A percentile compares a stretch with the other conserved stretches of the same genome.
Evolutionary conservation across 768 basidiomycete genomes (phyloP).

Genomic region (Arthromyces matolae): DNA sequence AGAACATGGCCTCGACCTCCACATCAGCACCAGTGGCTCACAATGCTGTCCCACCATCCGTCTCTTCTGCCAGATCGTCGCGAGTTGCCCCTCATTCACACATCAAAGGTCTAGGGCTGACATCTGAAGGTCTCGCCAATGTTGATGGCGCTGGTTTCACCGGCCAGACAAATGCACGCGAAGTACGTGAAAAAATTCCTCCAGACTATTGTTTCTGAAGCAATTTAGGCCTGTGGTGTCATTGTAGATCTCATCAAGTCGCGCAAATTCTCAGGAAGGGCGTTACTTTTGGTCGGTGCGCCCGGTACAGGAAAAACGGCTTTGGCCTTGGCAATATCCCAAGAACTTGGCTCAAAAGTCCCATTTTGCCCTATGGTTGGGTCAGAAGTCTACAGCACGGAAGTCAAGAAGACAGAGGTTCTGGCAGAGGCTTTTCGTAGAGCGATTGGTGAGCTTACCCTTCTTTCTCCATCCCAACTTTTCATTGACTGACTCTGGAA

Average conservation of each 20-base stretch:
- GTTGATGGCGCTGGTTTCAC: constrained; percentile 81
- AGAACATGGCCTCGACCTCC: too few species aligned
- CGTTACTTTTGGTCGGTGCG: constrained; percentile 87
- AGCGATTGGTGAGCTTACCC: constrained; percentile 81
- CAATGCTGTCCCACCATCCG: too few species aligned
- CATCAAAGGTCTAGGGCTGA: constrained; percentile 93
- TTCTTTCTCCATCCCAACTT: constrained; percentile 12
- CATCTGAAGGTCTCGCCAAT: constrained; percentile 74
- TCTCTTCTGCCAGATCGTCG: constrained; percentile 68
- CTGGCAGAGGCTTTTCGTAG: constrained; percentile 91
- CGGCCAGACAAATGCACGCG: constrained; percentile 85
- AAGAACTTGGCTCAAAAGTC: constrained; percentile 91
- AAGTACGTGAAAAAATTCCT: constrained; percentile 47
- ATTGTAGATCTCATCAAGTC: constrained; percentile 87
- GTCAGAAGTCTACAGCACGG: constrained; percentile 92
- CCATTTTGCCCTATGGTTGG: constrained; percentile 99
- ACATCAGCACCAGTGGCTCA: too few species aligned
- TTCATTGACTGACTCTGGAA: constrained; percentile 1
- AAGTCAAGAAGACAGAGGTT: constrained; percentile 99
- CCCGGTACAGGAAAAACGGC: constrained; percentile 99
- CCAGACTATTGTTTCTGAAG: not conserved
- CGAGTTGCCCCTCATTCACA: constrained; percentile 92
- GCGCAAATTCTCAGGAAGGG: constrained; percentile 91
- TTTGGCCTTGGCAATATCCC: constrained; percentile 89
- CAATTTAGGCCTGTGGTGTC: constrained; percentile 78